Base-by-base conservation (phyloP, 495 filamentous ascomycete genomes). In the Penicillium silybi region DNA sequence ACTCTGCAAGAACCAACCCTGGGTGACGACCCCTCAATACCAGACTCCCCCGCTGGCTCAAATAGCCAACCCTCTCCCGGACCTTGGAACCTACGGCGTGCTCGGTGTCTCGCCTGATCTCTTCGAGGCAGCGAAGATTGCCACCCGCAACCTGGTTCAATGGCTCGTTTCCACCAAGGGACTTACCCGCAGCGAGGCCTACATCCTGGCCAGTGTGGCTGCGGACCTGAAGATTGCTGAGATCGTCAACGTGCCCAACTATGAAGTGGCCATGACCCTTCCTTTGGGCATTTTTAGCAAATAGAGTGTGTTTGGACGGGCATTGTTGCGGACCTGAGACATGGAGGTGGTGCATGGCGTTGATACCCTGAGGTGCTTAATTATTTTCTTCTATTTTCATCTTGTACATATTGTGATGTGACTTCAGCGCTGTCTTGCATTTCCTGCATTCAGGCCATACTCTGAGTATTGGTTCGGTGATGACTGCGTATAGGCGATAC, bases 181-280 rank as follows among this genome's bases (percentile, higher is more conserved):
- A 8, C 60, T 80, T 29, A 67, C 56, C 8, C 66, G 70, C 23
- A 66, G 62, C 27, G 77, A 80, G 47, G 71, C 68, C 3, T 80
- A 80, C 61, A 78, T 80, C 44, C 56, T 80, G 29, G 62, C 67
- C n/a, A 75, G 70, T 56, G 73, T 78, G 38, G 73, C 70, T 19
- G 73, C 63, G 0, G 70, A 74, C 53, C 58, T 80, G 22, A 70
- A 72, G 49, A 71, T 79, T 47, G 68, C 61, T 9, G 74, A 80
- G 51, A 64, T 70, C 20, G 76, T 80, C 27, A 76, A 78, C 49
- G 73, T 80, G 60, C 77, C 77, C 20, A 68, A 79, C 45, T 79
- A 62, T 53, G 71, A 67, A 19, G 70, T 78, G 22, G 68, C 75
- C 2, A 74, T 74, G 69, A 71, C 62, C 34, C 43, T 80, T 27